Evolutionary conservation across 2,329 filamentous ascomycete species (phyloP).

Genomic region (Aspergillus pseudoterreus): DNA sequence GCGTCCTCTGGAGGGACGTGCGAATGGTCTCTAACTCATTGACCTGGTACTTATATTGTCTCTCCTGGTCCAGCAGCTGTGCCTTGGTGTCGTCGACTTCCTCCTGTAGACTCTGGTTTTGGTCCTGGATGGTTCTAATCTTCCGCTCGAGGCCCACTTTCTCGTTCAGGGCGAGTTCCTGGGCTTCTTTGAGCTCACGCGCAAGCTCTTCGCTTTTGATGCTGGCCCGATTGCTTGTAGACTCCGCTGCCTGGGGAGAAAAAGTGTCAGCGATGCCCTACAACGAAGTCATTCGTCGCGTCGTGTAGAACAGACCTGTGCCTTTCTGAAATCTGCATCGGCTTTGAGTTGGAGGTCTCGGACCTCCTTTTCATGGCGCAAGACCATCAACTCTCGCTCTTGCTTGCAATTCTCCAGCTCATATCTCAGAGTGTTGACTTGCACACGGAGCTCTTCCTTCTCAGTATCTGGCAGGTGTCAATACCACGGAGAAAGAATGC

Average conservation of each 20-base stretch:
- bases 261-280: background rate
- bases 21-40: slow-evolving; percentile 61
- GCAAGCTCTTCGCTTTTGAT: slow-evolving; percentile 54
- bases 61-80: slow-evolving; percentile 64
- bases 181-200: slow-evolving; percentile 53
- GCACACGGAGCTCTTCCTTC: slow-evolving; percentile 80
- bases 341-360: slow-evolving; percentile 74
- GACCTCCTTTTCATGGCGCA: slow-evolving; percentile 79
- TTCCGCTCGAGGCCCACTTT: slow-evolving; percentile 54
- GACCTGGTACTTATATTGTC: slow-evolving; percentile 60
- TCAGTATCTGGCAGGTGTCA: slow-evolving; percentile 32
- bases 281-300: background rate
- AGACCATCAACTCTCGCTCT: slow-evolving; percentile 73
- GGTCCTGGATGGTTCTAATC: slow-evolving; percentile 58
- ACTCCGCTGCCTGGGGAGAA: slow-evolving; percentile 47
- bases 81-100: slow-evolving; percentile 80
- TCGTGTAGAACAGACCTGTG: slow-evolving; percentile 42
- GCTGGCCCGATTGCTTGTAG: slow-evolving; percentile 46
- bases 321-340: slow-evolving; percentile 77
- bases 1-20: slow-evolving; percentile 53
- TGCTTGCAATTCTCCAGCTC: slow-evolving; percentile 83
- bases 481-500: background rate
- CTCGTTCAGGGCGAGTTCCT: slow-evolving; percentile 54
- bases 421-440: slow-evolving; percentile 83
- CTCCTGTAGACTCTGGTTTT: slow-evolving; percentile 70